Evolutionary conservation across 495 filamentous ascomycete species (phyloP).

Genomic region (Trichoderma virens): DNA sequence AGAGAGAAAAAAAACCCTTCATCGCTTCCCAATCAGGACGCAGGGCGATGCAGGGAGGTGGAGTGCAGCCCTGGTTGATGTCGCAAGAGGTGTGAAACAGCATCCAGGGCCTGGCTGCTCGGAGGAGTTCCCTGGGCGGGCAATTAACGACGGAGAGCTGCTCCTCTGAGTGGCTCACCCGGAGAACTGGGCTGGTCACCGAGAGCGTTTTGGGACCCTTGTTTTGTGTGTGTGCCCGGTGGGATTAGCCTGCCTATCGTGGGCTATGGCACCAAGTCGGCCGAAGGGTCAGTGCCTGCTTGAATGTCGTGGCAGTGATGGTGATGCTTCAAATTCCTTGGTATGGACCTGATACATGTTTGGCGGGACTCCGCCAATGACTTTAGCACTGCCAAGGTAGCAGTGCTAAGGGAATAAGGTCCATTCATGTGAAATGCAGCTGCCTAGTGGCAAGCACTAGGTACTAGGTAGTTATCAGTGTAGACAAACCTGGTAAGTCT

Average conservation of each 20-base stretch:
- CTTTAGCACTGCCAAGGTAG: too few species aligned
- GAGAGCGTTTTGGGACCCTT: not conserved
- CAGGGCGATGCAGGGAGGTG: slow-evolving; percentile 3
- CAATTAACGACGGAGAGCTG: not conserved
- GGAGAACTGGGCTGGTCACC: not conserved
- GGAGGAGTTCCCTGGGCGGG: not conserved
- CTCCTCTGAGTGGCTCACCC: not conserved
- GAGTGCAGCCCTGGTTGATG: not conserved
- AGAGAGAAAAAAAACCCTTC: not conserved
- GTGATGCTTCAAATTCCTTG: too few species aligned
- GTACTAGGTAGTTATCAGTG: too few species aligned
- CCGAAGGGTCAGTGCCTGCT: too few species aligned
- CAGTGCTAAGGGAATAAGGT: too few species aligned
- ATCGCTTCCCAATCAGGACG: not conserved
- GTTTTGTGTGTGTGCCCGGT: not conserved
- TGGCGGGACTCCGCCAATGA: too few species aligned
- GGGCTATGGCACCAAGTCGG: too few species aligned
- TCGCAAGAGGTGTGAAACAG: slow-evolving; percentile 5
- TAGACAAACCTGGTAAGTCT: too few species aligned
- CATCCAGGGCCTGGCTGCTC: not conserved
- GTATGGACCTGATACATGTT: too few species aligned
- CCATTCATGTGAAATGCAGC: too few species aligned
- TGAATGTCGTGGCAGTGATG: too few species aligned
- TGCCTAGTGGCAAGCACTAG: too few species aligned
- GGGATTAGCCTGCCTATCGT: not conserved